A percentile compares a stretch with the other conserved stretches of the same genome.
Conservation (phyloP, 257 asterid species). For the Euphrasia confusa region DNA sequence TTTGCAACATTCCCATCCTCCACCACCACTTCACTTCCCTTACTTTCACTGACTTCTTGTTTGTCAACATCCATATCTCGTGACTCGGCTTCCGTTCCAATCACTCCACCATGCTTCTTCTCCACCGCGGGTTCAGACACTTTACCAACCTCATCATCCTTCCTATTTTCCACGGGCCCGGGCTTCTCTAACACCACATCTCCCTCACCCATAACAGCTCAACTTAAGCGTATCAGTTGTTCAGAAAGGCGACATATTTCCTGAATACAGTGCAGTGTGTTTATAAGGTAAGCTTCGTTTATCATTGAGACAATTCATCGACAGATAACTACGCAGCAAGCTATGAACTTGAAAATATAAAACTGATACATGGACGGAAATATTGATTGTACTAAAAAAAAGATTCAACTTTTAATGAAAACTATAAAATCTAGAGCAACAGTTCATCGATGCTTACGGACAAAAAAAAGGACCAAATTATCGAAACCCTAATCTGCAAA, state of each 20-base stretch:
- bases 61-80: conserved; percentile 43
- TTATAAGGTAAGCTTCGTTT: too few species aligned
- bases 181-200: conserved; percentile 42
- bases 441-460: not conserved
- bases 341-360: conserved; percentile 1
- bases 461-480: conserved; percentile 2
- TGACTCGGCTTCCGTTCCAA: conserved; percentile 27
- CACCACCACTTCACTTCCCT: conserved; percentile 25
- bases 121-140: conserved; percentile 25
- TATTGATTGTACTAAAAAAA: not conserved
- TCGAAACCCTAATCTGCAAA: conserved; percentile 41
- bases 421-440: too few species aligned
- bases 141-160: conserved; percentile 29
- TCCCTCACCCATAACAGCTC: conserved; percentile 57
- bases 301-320: too few species aligned
- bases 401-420: too few species aligned
- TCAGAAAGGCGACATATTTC: not conserved
- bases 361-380: not conserved
- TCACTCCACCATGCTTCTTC: conserved; percentile 22
- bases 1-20: not conserved
- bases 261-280: too few species aligned
- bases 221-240: not conserved
- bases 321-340: not conserved
- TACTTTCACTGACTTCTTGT: conserved; percentile 28
- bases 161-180: conserved; percentile 42